Evolutionary conservation across 805 yeast genomes (phyloP).

Genomic region (Saturnispora silvae): DNA sequence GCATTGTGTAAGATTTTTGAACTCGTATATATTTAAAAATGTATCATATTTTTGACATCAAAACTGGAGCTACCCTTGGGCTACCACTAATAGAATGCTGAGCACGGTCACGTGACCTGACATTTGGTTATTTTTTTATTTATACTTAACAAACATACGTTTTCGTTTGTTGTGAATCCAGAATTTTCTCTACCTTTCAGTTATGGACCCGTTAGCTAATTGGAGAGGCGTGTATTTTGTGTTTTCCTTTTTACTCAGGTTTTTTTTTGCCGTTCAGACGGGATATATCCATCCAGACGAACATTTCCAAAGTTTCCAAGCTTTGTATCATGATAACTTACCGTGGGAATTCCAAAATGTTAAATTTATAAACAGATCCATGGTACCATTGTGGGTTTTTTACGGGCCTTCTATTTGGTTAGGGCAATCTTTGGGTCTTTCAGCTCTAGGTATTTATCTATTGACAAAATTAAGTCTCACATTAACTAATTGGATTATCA

Average conservation of each 20-base stretch:
- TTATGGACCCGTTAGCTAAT: background rate
- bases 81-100: too few relatives aligned
- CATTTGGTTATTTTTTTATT: too few relatives aligned
- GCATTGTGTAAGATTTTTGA: too few relatives aligned
- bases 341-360: conserved; percentile 77
- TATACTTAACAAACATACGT: too few relatives aligned
- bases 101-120: too few relatives aligned
- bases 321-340: conserved; percentile 39
- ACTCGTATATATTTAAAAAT: too few relatives aligned
- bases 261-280: conserved; percentile 51
- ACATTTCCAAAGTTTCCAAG: conserved; percentile 86
- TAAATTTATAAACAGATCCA: conserved; percentile 54
- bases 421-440: conserved; percentile 22
- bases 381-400: conserved; percentile 51
- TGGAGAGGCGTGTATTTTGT: conserved; percentile 39
- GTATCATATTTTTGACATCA: too few relatives aligned
- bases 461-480: conserved; percentile 39
- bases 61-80: too few relatives aligned
- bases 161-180: too few relatives aligned
- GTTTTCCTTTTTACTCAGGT: conserved; percentile 35
- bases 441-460: conserved; percentile 44
- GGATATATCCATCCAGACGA: conserved; percentile 98
- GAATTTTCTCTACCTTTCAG: background rate
- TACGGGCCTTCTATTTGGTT: conserved; percentile 58
- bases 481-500: conserved; percentile 23